A percentile compares a stretch with the other conserved stretches of the same genome.
phyloP scores from a whole-genome alignment of 495 filamentous ascomycete species.

The Talaromyces proteolyticus region DNA sequence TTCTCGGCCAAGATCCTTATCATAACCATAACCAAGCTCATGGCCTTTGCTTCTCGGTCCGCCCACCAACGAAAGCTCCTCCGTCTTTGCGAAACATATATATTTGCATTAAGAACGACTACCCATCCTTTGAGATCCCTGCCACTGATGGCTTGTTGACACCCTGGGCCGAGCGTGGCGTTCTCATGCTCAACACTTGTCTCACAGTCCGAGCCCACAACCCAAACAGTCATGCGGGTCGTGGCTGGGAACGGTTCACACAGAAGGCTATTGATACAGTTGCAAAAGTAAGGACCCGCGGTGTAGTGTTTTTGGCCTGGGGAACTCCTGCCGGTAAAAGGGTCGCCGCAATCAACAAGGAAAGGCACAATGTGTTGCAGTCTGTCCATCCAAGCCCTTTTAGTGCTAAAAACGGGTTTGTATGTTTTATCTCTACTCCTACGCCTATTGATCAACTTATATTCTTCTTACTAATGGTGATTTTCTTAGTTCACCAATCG shows the following conservation, averaged over 20 bases:
- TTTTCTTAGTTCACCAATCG: conserved; percentile 67
- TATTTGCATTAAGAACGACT: conserved; percentile 77
- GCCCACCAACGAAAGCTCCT: conserved; percentile 78
- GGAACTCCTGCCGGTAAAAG: conserved; percentile 73
- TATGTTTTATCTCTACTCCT: conserved; percentile 36
- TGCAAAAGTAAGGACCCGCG: conserved; percentile 61
- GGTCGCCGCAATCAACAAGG: conserved; percentile 59
- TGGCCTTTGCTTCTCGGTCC: conserved; percentile 91
- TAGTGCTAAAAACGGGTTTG: conserved; percentile 72
- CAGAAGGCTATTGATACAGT: conserved; percentile 86
- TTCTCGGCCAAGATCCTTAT: conserved; percentile 95
- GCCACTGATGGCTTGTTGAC: conserved; percentile 74
- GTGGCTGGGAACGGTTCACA: conserved; percentile 90
- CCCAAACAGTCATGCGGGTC: conserved; percentile 72
- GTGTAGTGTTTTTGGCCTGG: conserved; percentile 95
- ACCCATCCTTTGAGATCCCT: conserved; percentile 69
- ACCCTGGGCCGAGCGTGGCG: conserved; percentile 89
- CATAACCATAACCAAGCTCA: conserved; percentile 95
- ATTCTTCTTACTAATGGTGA: background rate
- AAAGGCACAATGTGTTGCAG: conserved; percentile 73
- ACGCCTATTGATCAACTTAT: background rate
- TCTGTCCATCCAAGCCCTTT: conserved; percentile 88
- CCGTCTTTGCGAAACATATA: conserved; percentile 91
- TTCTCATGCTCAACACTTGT: conserved; percentile 88
- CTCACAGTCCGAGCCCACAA: conserved; percentile 86